phyloP scores from a whole-genome alignment of 2,329 filamentous ascomycete genomes.

The Periglandula ipomoeae region DNA sequence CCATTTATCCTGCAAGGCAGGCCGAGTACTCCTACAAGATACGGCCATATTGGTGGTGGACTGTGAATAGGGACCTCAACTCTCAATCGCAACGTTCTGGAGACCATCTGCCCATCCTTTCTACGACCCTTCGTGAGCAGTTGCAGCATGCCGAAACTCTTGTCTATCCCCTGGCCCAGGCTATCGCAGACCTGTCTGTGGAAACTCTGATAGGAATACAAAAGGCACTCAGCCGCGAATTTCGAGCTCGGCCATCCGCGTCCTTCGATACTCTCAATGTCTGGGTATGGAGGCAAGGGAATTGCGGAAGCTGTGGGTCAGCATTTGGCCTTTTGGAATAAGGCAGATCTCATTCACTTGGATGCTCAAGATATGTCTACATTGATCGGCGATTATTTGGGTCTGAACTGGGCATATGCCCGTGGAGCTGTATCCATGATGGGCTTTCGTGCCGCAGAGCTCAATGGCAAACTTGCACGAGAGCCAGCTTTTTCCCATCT shows the following conservation, averaged over 20 bases:
- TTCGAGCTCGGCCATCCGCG: constrained; percentile 18
- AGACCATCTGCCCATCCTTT: constrained; percentile 19
- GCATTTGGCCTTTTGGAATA: constrained; percentile 49
- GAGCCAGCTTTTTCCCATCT: constrained; percentile 29
- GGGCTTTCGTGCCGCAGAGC: constrained; percentile 46
- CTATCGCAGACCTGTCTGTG: constrained; percentile 24
- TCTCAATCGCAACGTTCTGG: constrained; percentile 18
- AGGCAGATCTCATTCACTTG: constrained; percentile 58
- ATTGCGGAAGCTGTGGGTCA: constrained; percentile 45
- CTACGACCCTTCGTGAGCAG: constrained; percentile 18
- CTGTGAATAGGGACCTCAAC: constrained; percentile 27
- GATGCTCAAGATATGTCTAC: constrained; percentile 62
- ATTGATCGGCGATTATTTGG: constrained; percentile 60
- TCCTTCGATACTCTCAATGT: constrained; percentile 26
- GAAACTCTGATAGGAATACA: constrained; percentile 24
- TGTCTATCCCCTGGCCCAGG: constrained; percentile 24
- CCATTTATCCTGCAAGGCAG: constrained; percentile 24
- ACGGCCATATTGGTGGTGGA: constrained; percentile 32
- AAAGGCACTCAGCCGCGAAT: constrained; percentile 19
- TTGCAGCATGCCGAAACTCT: constrained; percentile 22
- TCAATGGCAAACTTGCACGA: constrained; percentile 43
- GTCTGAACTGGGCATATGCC: constrained; percentile 44
- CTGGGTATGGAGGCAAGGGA: constrained; percentile 28
- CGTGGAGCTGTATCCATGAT: constrained; percentile 42
- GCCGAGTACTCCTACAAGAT: constrained; percentile 24